Evolutionary conservation across 2,329 filamentous ascomycete species (phyloP).

Genomic region (Diaporthe helianthi): DNA sequence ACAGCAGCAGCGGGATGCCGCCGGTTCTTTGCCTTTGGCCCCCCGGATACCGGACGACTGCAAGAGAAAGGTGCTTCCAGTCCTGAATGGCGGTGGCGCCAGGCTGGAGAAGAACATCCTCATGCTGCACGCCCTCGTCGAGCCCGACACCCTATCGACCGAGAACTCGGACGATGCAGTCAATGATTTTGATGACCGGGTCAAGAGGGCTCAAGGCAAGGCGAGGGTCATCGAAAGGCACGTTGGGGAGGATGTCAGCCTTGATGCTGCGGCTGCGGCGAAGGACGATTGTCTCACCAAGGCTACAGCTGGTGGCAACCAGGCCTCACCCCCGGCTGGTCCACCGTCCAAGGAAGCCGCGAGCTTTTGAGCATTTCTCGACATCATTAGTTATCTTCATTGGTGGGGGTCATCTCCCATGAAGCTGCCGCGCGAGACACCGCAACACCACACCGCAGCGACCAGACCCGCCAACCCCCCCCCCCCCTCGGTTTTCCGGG

Average conservation of each 20-base stretch:
- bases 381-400: neutral
- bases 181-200: constrained; percentile 86
- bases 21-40: neutral
- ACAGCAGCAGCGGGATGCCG: neutral
- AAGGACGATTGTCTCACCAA: neutral
- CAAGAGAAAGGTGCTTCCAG: constrained; percentile 43
- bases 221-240: constrained; percentile 84
- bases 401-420: neutral
- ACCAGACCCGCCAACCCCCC: too few species aligned
- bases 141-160: constrained; percentile 78
- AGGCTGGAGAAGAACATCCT: constrained; percentile 80
- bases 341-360: constrained; percentile 23
- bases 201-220: constrained; percentile 85
- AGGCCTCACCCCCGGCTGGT: constrained; percentile 3
- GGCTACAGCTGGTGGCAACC: neutral
- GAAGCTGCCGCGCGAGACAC: neutral
- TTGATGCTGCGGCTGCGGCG: neutral
- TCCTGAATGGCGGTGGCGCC: constrained; percentile 48
- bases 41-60: neutral
- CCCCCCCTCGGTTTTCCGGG: too few species aligned
- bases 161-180: constrained; percentile 89
- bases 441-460: neutral
- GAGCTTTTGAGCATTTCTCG: neutral
- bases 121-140: constrained; percentile 77
- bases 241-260: constrained; percentile 48